phyloP scores from a whole-genome alignment of 257 asterid genomes.

The Prunella vulgaris region DNA sequence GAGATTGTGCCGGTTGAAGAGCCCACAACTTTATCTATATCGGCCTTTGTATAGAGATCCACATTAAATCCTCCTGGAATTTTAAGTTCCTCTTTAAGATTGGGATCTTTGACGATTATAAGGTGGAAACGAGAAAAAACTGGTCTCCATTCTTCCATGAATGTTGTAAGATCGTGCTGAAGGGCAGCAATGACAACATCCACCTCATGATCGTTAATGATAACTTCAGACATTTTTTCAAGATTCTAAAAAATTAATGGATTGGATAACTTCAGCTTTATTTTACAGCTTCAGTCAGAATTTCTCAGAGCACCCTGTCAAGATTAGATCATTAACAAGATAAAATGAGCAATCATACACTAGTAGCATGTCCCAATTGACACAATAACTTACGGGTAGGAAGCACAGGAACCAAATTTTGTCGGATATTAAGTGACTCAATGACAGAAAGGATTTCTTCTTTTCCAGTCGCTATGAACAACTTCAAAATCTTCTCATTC shows the following conservation, averaged over 20 bases:
- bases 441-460: conserved; percentile 74
- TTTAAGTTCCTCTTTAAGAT: conserved; percentile 61
- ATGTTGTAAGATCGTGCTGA: conserved; percentile 63
- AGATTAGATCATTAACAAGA: background rate
- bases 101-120: conserved; percentile 79
- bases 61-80: conserved; percentile 63
- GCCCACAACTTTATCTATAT: conserved; percentile 63
- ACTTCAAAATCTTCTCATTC: conserved; percentile 78
- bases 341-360: conserved; percentile 15
- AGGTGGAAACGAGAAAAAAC: conserved; percentile 76
- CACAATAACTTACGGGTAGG: conserved; percentile 46
- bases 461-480: conserved; percentile 79
- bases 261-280: conserved; percentile 6
- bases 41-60: conserved; percentile 53
- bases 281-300: conserved; percentile 29
- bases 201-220: conserved; percentile 47
- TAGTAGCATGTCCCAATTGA: background rate
- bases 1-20: conserved; percentile 36
- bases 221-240: conserved; percentile 42
- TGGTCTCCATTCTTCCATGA: conserved; percentile 85
- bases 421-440: conserved; percentile 64
- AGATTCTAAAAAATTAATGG: conserved; percentile 8
- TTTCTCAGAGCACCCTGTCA: conserved; percentile 80
- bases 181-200: conserved; percentile 70
- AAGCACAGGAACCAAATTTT: conserved; percentile 44